Evolutionary conservation across 345 rosid genomes (phyloP), one percentile per base, ranked within the genome.

Genomic region (Aegle marmelos): DNA sequence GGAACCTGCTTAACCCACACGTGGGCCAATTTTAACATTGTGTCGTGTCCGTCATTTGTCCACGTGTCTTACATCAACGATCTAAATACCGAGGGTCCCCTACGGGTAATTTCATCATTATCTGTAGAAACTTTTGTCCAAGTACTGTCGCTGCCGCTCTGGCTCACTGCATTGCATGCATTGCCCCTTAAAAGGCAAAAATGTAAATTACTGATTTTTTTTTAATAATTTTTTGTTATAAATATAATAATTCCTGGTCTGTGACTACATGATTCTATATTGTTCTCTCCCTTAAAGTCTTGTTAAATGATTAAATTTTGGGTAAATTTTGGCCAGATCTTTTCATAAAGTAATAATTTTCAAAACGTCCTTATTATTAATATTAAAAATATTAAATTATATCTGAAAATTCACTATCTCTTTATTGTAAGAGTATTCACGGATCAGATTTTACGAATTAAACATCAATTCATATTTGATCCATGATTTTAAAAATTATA

Each of bases 21-120:
- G 85, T 80, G 85, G 90, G 74, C 87, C 85, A 76, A 30, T 25
- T 36, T 27, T 24, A 73, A 33, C 24, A 7, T 4, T 6, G 5
- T 33, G 54, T 17, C 82, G 74, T 63, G 83, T 82, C 19, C 68
- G 9, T 19, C 37, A 3, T 58, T 48, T 68, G 81, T 72, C 84
- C 86, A 80, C 81, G 78, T 78, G 84, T 76, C 76, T 73, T 59
- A 70, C 78, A 76, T 78, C 81, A 78, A 4, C 4, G 16, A 21
- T 73, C 75, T 16, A 8, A 25, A 75, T 19, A 48, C 25, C 5
- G 10, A 24, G 16, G 77, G 58, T 56, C 75, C 70, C 41, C 67
- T 6, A 5, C 0, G 7, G 34, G 79, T 62, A 34, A 59, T 16
- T 11, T 19, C 50, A 76, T 78, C 79, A 85, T 85, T 58, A 30